Percentiles rank a stretch among this genome's conserved stretches.
Evolutionary conservation across 2,329 filamentous ascomycete genomes (phyloP).

Genomic region (Exophiala sp.): DNA sequence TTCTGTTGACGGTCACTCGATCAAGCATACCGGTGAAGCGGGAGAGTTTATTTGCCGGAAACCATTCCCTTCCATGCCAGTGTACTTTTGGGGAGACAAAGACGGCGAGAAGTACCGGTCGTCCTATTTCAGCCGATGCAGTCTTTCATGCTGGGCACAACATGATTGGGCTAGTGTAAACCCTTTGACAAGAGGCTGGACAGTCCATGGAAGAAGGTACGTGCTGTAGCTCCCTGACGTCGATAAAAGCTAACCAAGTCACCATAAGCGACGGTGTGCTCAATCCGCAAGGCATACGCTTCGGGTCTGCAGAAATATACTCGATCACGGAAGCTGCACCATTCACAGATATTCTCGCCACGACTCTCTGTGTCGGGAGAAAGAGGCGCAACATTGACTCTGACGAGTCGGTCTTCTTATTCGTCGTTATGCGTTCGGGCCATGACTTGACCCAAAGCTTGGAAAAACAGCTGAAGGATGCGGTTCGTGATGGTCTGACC

Average conservation of each 20-base stretch:
- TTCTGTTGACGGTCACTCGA: constrained; percentile 8
- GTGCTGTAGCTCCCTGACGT: not conserved
- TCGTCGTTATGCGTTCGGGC: constrained; percentile 10
- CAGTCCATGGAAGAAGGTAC: constrained; percentile 31
- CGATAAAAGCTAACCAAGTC: not conserved
- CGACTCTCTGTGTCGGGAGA: constrained; percentile 15
- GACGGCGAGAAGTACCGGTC: constrained; percentile 45
- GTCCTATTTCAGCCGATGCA: constrained; percentile 35
- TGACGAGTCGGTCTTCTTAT: constrained; percentile 21
- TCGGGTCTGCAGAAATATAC: constrained; percentile 92
- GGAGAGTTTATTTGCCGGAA: constrained; percentile 59
- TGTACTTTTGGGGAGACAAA: constrained; percentile 5
- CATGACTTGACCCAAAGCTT: constrained; percentile 1
- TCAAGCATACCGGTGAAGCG: constrained; percentile 31
- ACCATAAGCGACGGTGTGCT: constrained; percentile 29
- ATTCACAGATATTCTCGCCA: constrained; percentile 2
- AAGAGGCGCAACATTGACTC: constrained; percentile 8
- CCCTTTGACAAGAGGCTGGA: constrained; percentile 24
- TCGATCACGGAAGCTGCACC: constrained; percentile 46
- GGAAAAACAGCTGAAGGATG: constrained; percentile 9
- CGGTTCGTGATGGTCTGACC: constrained; percentile 25
- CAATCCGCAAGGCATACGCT: constrained; percentile 84
- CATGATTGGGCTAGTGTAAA: constrained; percentile 16
- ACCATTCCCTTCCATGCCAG: constrained; percentile 7
- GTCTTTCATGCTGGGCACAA: constrained; percentile 13